Base-by-base conservation (phyloP, 2,329 filamentous ascomycete species). In the Penicillium sp. region DNA sequence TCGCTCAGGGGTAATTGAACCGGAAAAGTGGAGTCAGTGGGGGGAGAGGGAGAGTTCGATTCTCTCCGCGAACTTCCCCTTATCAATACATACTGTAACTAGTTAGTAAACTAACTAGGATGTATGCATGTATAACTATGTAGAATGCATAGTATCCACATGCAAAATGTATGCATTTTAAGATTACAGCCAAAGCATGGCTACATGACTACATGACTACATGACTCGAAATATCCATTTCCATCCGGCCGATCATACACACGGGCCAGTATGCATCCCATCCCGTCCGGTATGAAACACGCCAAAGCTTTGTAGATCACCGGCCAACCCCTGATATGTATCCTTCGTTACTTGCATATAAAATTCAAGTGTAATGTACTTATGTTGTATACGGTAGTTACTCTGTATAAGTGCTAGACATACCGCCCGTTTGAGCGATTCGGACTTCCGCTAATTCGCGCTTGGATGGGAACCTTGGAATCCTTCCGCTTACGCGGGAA, bases 271-370 rank as follows among this genome's bases (percentile, higher is more conserved):
- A 54, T 64, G 54, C 52, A 61, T 60, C 52, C 58, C 55, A 62
- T 65, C 57, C 63, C 56, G 59, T 61, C 54, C 40, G 25, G 56
- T 50, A 52, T 64, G 63, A 65, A 65, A 66, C 64, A 39, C 59
- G 58, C 58, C 60, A 64, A 60, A 56, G 15, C 48, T 59, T 49
- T 50, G 60, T 50, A 65, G 63, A 66, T 64, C 63, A n/a, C 53
- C 61, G 43, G 50, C 55, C 19, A 27, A 49, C 25, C 53, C 53
- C 53, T 55, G 53, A 54, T 41, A 25, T 8, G 40, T 25, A 51
- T 40, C 23, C n/a, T 31, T 11, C 19, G 29, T 19, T 50, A 54
- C 45, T 15, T 55, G 47, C 53, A 51, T 50, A 55, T 52, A 15
- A 54, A 49, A 45, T 23, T 15, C 16, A 29, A 46, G 7, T 36